Evolutionary conservation across 1,284 basidiomycete genomes (phyloP), one percentile per base, ranked within the genome.

Genomic region (Cryptococcus deneoformans): DNA sequence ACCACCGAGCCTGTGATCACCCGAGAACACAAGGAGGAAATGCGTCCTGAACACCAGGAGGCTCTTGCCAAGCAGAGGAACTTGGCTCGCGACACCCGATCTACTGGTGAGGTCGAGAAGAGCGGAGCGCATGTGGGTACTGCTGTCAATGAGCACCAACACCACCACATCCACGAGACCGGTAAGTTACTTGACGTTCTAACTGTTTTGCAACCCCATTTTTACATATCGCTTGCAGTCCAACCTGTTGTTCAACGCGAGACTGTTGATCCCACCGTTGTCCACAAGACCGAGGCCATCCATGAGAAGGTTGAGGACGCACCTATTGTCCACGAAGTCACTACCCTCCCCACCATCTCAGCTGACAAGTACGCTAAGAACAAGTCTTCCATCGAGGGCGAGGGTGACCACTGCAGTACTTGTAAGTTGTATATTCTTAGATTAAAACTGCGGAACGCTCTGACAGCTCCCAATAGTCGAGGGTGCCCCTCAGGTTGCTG

Each of bases 201-300:
- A 6, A 35, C 40, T 10, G 14, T 46, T 29, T 29, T 10, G 20
- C 20, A 20, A 20, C 20, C 20, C 20, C 20, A 20, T 20, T 20
- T 20, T 20, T 20, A 20, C 20, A 20, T 20, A 36, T 16, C 8
- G 24, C 11, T 16, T 24, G 45, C 61, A 74, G 69, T 72, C 67
- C 68, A 73, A 68, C 76, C 76, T 36, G 70, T 78, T 56, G 73
- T 78, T 57, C 71, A 77, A 58, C 64, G 69, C 45, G 76, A 78
- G 63, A 78, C 76, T 40, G 56, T 75, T 55, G 66, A 68, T 43
- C 72, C 73, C 51, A 78, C 73, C 54, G 64, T 62, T 44, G 68
- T 78, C 46, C 76, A 78, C 73, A 72, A 72, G 63, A 72, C 70
- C 65, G 57, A 66, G 50, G 69, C 67, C 48, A 65, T 77, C 52